These are phyloP conservation scores for Escallonia rubra DNA, from an alignment of 129 eudicot genomes.

Conservation along the genomic window DNA sequence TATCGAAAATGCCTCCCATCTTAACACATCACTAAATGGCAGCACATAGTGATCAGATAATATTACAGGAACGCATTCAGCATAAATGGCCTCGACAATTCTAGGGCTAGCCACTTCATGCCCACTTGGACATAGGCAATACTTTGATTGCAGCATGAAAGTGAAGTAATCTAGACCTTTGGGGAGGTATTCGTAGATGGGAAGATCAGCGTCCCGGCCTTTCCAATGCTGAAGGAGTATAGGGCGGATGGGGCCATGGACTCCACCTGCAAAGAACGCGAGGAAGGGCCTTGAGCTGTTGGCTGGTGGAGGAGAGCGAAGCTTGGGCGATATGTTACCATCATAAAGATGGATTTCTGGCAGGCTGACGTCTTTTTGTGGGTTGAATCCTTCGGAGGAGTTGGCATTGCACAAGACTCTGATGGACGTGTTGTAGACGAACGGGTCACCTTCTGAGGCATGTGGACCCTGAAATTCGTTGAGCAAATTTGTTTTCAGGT, in stretches of 20 bases:
- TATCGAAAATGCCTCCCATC: conserved; percentile 81
- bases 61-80: conserved; percentile 81
- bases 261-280: conserved; percentile 89
- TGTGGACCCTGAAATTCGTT: conserved; percentile 65
- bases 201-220: conserved; percentile 48
- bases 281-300: conserved; percentile 46
- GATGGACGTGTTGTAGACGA: conserved; percentile 73
- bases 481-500: no score
- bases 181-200: conserved; percentile 70
- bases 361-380: conserved; percentile 83
- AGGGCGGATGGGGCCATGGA: conserved; percentile 84
- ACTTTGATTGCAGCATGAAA: conserved; percentile 60
- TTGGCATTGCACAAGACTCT: conserved; percentile 93
- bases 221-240: conserved; percentile 73
- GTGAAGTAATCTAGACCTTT: conserved; percentile 52
- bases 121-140: conserved; percentile 91
- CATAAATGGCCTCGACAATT: conserved; percentile 75
- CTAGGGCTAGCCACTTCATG: conserved; percentile 96
- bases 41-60: conserved; percentile 66
- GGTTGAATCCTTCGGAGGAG: conserved; percentile 90
- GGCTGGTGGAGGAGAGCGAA: conserved; percentile 40
- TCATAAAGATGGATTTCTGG: conserved; percentile 63
- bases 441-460: conserved; percentile 56
- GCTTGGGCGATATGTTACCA: conserved; percentile 47
- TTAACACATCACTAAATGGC: conserved; percentile 83